These are phyloP conservation scores for Vitis rupestris DNA, from an alignment of 164 flowering plant genomes.

Conservation along the genomic window DNA sequence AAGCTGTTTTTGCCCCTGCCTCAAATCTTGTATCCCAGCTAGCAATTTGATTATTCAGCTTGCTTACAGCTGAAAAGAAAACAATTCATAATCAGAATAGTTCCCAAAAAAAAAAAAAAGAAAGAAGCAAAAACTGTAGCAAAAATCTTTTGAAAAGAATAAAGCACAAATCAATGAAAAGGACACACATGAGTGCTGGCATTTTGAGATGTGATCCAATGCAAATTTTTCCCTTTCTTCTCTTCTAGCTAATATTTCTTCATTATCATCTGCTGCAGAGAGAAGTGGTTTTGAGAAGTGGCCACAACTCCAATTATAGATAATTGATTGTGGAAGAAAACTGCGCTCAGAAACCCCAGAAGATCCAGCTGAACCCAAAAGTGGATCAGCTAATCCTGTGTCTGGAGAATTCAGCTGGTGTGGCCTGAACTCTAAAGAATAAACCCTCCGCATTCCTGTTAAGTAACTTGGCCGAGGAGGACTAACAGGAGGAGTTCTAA, in stretches of 20 bases:
- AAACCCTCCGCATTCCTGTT: constrained; percentile 88
- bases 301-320: constrained; percentile 95
- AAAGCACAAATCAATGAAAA: constrained; percentile 3
- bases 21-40: constrained; percentile 91
- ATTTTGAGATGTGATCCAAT: constrained; percentile 77
- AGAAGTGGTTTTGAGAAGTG: constrained; percentile 95
- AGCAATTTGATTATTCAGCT: constrained; percentile 70
- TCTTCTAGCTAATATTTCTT: constrained; percentile 64
- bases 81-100: constrained; percentile 6
- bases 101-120: not conserved
- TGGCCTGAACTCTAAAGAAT: constrained; percentile 88
- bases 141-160: not conserved
- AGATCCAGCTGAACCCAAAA: constrained; percentile 62
- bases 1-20: constrained; percentile 62
- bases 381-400: constrained; percentile 91
- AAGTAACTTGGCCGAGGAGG: constrained; percentile 80
- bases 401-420: constrained; percentile 74
- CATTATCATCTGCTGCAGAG: constrained; percentile 71
- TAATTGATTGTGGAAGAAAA: constrained; percentile 91
- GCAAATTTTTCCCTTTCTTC: constrained; percentile 80
- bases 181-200: constrained; percentile 80
- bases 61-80: constrained; percentile 61
- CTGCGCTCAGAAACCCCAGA: constrained; percentile 72
- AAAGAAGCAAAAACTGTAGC: not conserved
- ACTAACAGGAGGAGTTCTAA: constrained; percentile 98